These are phyloP conservation scores for Candida sphagnicola DNA, from an alignment of 805 yeast genomes.

Conservation along the genomic window DNA sequence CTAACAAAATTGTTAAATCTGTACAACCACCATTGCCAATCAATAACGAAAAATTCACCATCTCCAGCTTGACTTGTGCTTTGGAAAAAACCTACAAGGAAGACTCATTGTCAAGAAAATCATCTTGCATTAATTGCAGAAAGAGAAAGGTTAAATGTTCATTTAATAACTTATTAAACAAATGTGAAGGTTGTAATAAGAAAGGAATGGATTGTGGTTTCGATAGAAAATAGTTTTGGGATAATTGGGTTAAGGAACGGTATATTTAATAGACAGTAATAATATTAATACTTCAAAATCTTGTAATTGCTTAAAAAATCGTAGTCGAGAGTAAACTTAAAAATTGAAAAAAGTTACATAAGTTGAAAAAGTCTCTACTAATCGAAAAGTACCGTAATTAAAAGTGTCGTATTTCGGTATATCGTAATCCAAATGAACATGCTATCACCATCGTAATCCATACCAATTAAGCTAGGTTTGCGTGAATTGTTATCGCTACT, in stretches of 20 bases:
- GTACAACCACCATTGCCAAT: conserved; percentile 1
- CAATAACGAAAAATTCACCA: conserved; percentile 2
- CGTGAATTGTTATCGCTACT: too few relatives aligned
- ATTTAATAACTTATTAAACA: conserved; percentile 21
- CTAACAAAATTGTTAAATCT: conserved; percentile 6
- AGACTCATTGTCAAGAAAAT: conserved; percentile 21
- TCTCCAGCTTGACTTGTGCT: conserved; percentile 7
- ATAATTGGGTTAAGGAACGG: neutral
- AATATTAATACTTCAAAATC: too few relatives aligned
- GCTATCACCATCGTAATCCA: too few relatives aligned
- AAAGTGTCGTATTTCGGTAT: too few relatives aligned
- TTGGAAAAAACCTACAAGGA: conserved; percentile 8
- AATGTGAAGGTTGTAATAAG: conserved; percentile 40
- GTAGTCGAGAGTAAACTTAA: too few relatives aligned
- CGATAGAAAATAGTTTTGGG: conserved; percentile 12
- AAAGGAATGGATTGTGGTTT: conserved; percentile 33
- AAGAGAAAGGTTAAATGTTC: conserved; percentile 43
- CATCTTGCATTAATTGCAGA: conserved; percentile 38
- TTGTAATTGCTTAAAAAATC: too few relatives aligned
- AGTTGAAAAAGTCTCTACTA: too few relatives aligned
- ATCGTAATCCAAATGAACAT: too few relatives aligned
- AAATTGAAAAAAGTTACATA: too few relatives aligned
- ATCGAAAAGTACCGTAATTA: too few relatives aligned
- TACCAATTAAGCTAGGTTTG: too few relatives aligned
- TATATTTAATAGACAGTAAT: neutral